These are phyloP conservation scores for Neurospora sublineolata DNA, from an alignment of 495 filamentous ascomycete genomes.

Conservation along the genomic window DNA sequence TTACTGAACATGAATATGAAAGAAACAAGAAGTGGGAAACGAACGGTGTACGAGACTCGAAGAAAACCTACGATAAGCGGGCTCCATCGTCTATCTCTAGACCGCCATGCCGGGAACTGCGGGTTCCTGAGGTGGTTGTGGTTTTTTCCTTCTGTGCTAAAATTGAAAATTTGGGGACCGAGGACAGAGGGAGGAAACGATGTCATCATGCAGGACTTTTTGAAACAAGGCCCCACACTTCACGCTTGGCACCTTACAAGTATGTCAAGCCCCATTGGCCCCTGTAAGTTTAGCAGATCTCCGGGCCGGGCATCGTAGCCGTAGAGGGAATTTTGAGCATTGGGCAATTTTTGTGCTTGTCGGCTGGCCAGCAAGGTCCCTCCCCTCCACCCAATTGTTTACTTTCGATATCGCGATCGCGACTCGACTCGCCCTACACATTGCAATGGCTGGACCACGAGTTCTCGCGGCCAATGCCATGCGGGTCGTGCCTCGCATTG, in stretches of 20 bases:
- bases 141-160: slow-evolving; percentile 1
- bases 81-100: neutral
- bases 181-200: neutral
- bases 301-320: neutral
- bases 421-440: neutral
- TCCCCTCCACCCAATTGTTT: neutral
- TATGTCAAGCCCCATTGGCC: neutral
- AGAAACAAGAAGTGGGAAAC: neutral
- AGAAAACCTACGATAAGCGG: neutral
- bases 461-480: slow-evolving; percentile 3
- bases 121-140: neutral
- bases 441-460: slow-evolving; percentile 11
- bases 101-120: neutral
- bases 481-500: neutral
- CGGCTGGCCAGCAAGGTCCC: neutral
- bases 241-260: neutral
- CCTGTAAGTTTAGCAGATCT: neutral
- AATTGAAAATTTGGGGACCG: neutral
- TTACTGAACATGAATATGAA: neutral
- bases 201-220: slow-evolving; percentile 16
- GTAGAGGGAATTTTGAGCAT: neutral
- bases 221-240: neutral
- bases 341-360: neutral
- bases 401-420: neutral
- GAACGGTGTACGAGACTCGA: neutral